These are phyloP conservation scores for Colletotrichum musicola DNA, from an alignment of 2,329 filamentous ascomycete species.

Conservation along the genomic window DNA sequence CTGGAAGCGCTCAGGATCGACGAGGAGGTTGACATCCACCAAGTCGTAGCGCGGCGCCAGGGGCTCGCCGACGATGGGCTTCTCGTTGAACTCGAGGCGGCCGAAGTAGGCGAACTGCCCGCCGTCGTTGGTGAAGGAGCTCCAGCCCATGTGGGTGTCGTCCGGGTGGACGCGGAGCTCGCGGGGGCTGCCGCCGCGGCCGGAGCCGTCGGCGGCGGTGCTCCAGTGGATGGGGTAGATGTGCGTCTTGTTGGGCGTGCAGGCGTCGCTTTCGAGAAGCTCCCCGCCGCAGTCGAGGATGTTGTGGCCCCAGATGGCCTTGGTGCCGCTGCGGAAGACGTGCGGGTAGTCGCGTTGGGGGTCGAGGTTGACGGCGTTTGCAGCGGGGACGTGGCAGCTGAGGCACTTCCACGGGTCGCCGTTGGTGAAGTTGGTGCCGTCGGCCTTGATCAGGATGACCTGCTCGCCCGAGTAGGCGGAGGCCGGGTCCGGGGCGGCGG, in stretches of 20 bases:
- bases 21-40: constrained; percentile 52
- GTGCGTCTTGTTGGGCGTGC: constrained; percentile 50
- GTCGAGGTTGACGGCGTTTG: constrained; percentile 45
- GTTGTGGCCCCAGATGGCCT: constrained; percentile 49
- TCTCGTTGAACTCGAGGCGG: constrained; percentile 55
- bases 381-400: constrained; percentile 55
- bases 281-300: constrained; percentile 53
- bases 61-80: constrained; percentile 46
- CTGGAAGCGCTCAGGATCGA: constrained; percentile 41
- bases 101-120: constrained; percentile 51
- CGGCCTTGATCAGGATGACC: constrained; percentile 56
- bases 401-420: constrained; percentile 62
- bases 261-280: constrained; percentile 49
- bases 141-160: constrained; percentile 57
- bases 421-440: constrained; percentile 55
- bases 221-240: constrained; percentile 58
- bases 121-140: constrained; percentile 47
- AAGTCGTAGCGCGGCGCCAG: constrained; percentile 54
- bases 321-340: constrained; percentile 53
- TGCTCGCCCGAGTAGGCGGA: constrained; percentile 57
- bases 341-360: constrained; percentile 55
- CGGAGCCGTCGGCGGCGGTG: constrained; percentile 47
- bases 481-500: constrained; percentile 50
- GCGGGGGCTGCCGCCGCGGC: constrained; percentile 49
- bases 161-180: constrained; percentile 62